phyloP scores from a whole-genome alignment of 768 basidiomycete genomes.

The Termitomyces sp. region DNA sequence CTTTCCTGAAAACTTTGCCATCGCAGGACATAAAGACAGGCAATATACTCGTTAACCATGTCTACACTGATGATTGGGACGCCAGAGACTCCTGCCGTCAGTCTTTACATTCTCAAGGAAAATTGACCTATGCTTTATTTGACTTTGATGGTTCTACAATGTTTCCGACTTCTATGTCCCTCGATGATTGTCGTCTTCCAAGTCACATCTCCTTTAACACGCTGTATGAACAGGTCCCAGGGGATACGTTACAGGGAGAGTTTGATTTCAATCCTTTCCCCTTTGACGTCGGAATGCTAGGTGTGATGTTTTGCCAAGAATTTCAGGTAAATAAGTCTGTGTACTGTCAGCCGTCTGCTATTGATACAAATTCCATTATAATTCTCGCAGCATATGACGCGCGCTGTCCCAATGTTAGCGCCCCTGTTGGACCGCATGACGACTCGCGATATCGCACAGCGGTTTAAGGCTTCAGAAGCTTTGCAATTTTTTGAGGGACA shows the following conservation, averaged over 20 bases:
- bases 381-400: neutral
- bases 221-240: too few species aligned
- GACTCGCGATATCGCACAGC: constrained; percentile 15
- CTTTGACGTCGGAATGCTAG: constrained; percentile 16
- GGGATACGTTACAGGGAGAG: too few species aligned
- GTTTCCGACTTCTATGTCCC: too few species aligned
- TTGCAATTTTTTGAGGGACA: constrained; percentile 19
- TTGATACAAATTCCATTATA: neutral
- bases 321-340: constrained; percentile 9
- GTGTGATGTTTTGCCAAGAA: neutral
- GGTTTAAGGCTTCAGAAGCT: constrained; percentile 8
- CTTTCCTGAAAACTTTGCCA: neutral
- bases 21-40: constrained; percentile 12
- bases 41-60: constrained; percentile 8
- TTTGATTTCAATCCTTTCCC: constrained; percentile 14
- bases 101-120: too few species aligned
- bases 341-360: neutral
- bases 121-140: too few species aligned
- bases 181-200: too few species aligned
- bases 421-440: constrained; percentile 15
- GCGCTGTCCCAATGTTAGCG: constrained; percentile 6
- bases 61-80: neutral
- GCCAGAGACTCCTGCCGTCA: neutral
- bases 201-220: too few species aligned
- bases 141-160: too few species aligned